Base-by-base conservation (phyloP, 495 filamentous ascomycete species). In the Neurospora tetrasperma region DNA sequence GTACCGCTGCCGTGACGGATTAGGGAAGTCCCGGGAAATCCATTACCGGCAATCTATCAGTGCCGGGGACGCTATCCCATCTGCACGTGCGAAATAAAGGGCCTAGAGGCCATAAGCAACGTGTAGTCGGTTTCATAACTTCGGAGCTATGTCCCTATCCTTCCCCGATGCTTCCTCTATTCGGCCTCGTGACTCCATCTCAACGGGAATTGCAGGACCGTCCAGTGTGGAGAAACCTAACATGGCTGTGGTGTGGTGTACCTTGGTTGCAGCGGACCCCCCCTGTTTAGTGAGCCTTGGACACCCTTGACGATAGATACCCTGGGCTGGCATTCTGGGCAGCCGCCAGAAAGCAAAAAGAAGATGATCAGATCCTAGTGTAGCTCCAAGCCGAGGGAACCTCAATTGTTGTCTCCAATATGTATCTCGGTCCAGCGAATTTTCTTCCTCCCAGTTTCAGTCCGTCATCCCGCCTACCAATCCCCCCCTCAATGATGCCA, bases 141-240 rank as follows among this genome's bases (percentile, higher is more conserved):
- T 62, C 23, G 54, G 54, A 62, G 12, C 54, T 62, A 62, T 62
- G 5, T 38, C 48, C 48, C 54, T 62, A 62, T 62, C 23, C 46
- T 54, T 5, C 44, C n/a, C 10, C 46, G 11, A 12, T 54, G 10
- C 20, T 62, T 20, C 23, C 54, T 62, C 31, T 59, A 23, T 62
- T 62, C 54, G 54, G 54, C 23, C 54, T 62, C 54, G 23, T 16
- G 14, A 27, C 54, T 62, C 54, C 54, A 62, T 62, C 54, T 62
- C 54, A 12, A 62, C 70, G 70, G 70, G 70, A 71, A 71, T 71
- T 71, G 27, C 70, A 71, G 70, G 70, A 71, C 70, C 42, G 27
- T 71, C 12, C 16, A 27, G 70, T 71, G 70, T 41, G 70, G 70
- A 42, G 41, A 43, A 23, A 23, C 35, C 35, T 38, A 62, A 62